A percentile compares a stretch with the other conserved stretches of the same genome.
phyloP scores from a whole-genome alignment of 129 eudicot species.

The Smallanthus sonchifolius region DNA sequence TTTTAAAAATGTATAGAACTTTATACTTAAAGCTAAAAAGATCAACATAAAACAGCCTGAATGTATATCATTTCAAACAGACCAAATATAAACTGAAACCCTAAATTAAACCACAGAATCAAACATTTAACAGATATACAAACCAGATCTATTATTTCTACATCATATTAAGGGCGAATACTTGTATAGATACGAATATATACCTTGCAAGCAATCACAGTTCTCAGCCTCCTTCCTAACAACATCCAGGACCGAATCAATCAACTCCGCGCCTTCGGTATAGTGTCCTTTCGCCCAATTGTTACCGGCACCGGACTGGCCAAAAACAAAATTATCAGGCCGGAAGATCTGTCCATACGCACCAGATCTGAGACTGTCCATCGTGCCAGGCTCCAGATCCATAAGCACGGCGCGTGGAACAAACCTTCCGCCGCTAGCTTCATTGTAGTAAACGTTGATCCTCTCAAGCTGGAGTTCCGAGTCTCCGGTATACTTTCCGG shows the following conservation, averaged over 20 bases:
- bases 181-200: not conserved
- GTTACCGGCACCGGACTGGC: constrained; percentile 6
- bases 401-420: constrained; percentile 14
- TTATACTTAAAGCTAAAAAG: not conserved
- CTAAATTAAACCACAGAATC: not conserved
- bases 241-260: constrained; percentile 1
- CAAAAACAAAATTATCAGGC: constrained; percentile 2
- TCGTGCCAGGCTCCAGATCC: constrained; percentile 18
- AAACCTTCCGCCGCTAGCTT: constrained; percentile 4
- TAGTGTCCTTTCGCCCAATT: constrained; percentile 10
- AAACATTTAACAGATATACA: not conserved
- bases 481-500: constrained; percentile 8
- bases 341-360: constrained; percentile 4
- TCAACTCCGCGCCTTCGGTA: constrained; percentile 5
- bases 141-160: not conserved
- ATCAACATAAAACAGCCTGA: not conserved
- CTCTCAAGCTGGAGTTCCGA: constrained; percentile 5
- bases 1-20: not conserved
- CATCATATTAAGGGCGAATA: not conserved
- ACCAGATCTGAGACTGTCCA: constrained; percentile 14
- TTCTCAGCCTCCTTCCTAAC: constrained; percentile 10
- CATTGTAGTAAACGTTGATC: constrained; percentile 6
- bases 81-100: not conserved
- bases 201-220: constrained; percentile 8
- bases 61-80: not conserved